Evolutionary conservation across 202 grass and related monocot genomes (phyloP).

Genomic region (Cymbopogon flexuosus): DNA sequence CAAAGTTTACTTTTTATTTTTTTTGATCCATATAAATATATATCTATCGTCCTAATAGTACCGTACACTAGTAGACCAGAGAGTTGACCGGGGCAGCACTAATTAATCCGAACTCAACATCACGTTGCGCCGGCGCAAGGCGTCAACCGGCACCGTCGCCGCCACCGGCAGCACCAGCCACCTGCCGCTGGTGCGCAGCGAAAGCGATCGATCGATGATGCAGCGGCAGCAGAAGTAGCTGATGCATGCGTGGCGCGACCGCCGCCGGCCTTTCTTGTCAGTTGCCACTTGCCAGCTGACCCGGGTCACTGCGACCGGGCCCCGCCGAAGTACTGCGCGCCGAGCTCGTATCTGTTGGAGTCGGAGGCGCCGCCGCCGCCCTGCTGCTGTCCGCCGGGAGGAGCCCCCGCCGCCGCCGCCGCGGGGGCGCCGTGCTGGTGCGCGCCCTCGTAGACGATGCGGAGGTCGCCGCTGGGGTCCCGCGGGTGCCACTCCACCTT

Average conservation of each 20-base stretch:
- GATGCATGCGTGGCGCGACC: too few species aligned
- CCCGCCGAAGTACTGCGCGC: slow-evolving; percentile 50
- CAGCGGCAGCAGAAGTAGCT: too few species aligned
- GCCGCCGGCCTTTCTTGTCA: not conserved
- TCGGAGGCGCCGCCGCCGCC: not conserved
- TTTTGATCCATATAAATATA: not conserved
- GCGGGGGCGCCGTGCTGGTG: slow-evolving; percentile 39
- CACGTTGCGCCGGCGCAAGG: slow-evolving; percentile 35
- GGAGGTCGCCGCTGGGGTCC: slow-evolving; percentile 23
- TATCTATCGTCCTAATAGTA: not conserved
- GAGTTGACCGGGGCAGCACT: not conserved
- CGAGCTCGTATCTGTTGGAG: slow-evolving; percentile 57
- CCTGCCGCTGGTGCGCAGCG: not conserved
- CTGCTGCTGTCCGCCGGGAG: not conserved
- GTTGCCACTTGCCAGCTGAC: too few species aligned
- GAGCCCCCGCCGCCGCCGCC: not conserved
- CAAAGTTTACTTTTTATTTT: too few species aligned
- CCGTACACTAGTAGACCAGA: not conserved
- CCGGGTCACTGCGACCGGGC: not conserved
- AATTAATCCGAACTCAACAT: not conserved
- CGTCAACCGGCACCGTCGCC: slow-evolving; percentile 25
- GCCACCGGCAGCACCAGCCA: not conserved
- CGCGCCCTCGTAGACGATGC: slow-evolving; percentile 49
- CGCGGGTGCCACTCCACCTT: slow-evolving; percentile 64
- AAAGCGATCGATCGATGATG: too few species aligned